Evolutionary conservation across 352 stramenopile species (phyloP), one percentile per base, ranked within the genome.

Genomic region (Globisporangium canariense): DNA sequence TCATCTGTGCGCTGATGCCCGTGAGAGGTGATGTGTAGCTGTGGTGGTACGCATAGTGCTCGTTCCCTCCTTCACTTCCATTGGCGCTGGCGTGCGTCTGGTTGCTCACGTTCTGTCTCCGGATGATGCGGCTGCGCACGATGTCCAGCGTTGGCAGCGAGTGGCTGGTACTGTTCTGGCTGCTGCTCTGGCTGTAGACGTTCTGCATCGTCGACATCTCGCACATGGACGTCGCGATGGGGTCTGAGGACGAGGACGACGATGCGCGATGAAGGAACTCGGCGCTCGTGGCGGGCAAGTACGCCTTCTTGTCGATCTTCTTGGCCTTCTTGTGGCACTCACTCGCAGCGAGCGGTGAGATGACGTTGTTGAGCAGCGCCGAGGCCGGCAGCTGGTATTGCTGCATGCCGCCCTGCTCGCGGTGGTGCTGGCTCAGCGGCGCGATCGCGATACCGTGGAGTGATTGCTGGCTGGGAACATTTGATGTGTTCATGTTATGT

Each of bases 291-390:
- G 32, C 69, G 36, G 65, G 58, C 40, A 74, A 38, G 28, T 79
- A 83, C 40, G 76, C 64, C 49, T 79, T 84, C 58, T 81, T 83
- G 63, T 77, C 69, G 40, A 81, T 64, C 70, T 87, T 87, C 68
- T 89, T 91, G 41, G 76, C 80, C 62, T 89, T 90, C 72, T 90
- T 91, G 62, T 86, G 86, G 58, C 76, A 75, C 41, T 82, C 81
- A 16, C 73, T 83, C 6, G 81, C 79, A 1, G 79, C 81, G 47
- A 87, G 65, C n/a, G 81, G 81, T 16, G 81, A 91, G 54, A 91
- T 91, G 36, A 86, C 81, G 25, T 87, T 91, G 57, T 85, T 88
- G 59, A 89, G 63, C 18, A 76, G 55, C n/a, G 66, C 52, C 14
- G 66, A 66, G 2, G 77, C 75, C 7, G 67, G 73, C 10, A 86